Evolutionary conservation across 2,329 filamentous ascomycete species (phyloP), one percentile per base, ranked within the genome.

Genomic region (Xylaria sp.): DNA sequence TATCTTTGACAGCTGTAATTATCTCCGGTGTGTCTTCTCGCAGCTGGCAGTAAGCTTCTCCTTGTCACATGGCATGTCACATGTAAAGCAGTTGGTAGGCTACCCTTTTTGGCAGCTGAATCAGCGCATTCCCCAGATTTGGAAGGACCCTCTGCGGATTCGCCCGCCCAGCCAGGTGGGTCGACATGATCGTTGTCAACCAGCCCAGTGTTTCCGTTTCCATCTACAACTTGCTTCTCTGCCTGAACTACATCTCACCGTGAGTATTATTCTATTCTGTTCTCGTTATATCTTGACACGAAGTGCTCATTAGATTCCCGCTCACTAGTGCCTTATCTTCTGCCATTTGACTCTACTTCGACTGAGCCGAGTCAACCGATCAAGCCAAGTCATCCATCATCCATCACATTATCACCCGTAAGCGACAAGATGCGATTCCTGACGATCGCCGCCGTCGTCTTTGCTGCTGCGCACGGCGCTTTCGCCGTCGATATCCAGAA

Each of bases 401-500:
- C 54, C 15, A 66, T 33, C 25, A 52, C 60, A 28, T 41, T 31
- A 66, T 57, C 55, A 58, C 66, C 61, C 64, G 28, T 31, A 62
- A 36, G 20, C 72, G 72, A 68, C 77, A 86, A 70, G 66, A 96
- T 95, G 93, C 92, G 88, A 82, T 82, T 90, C 75, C 79, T 83
- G 68, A 72, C 84, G 18, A 78, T 87, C 69, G 76, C 91, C 74
- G 78, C 88, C 71, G 81, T 88, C 63, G 80, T 89, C 60, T 81
- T 92, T 51, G 81, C 90, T 63, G 82, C 89, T 70, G 79, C 89
- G 67, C 82, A 91, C 61, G 84, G 89, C 71, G 85, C 86, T 36
- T 79, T 89, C 69, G 89, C 88, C 70, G 86, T 92, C 75, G 91
- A 91, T 66, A 83, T 84, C 71, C 87, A 90, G 78, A 93, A 93